phyloP scores from a whole-genome alignment of 1,284 basidiomycete genomes.

The Papiliotrema terrestris region DNA sequence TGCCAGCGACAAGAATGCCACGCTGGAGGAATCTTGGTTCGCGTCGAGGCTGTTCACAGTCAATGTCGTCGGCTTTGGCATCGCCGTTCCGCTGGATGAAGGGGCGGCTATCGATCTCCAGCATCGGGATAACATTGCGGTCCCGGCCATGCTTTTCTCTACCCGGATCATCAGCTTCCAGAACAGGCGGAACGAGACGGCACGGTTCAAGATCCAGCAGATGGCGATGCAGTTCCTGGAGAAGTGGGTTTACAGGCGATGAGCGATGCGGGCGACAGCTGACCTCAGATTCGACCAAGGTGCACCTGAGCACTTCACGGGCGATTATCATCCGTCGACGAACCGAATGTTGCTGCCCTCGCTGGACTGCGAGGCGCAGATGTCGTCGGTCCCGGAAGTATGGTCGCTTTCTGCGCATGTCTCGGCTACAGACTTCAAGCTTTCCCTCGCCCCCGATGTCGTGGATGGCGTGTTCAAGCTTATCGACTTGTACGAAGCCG shows the following conservation, averaged over 20 bases:
- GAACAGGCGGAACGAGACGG: slow-evolving; percentile 70
- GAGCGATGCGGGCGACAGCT: not conserved
- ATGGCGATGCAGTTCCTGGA: slow-evolving; percentile 81
- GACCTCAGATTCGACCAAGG: slow-evolving; percentile 68
- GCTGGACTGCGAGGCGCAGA: slow-evolving; percentile 72
- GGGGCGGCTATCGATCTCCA: slow-evolving; percentile 48
- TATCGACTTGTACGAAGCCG: slow-evolving; percentile 77
- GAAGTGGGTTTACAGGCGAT: slow-evolving; percentile 52
- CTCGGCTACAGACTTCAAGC: slow-evolving; percentile 76
- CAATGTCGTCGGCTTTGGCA: slow-evolving; percentile 66
- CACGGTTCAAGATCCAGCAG: slow-evolving; percentile 65
- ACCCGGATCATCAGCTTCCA: slow-evolving; percentile 69
- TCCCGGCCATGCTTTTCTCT: slow-evolving; percentile 76
- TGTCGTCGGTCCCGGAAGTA: slow-evolving; percentile 57
- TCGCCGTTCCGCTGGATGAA: slow-evolving; percentile 68
- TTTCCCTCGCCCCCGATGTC: slow-evolving; percentile 78
- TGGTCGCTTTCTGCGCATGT: slow-evolving; percentile 66
- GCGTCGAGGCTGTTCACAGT: slow-evolving; percentile 64
- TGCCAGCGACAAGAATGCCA: slow-evolving; percentile 30
- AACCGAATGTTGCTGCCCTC: slow-evolving; percentile 63
- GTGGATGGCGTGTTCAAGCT: slow-evolving; percentile 74
- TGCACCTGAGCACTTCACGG: slow-evolving; percentile 64
- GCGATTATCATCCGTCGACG: slow-evolving; percentile 63
- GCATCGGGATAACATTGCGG: slow-evolving; percentile 37
- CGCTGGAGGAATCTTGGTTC: slow-evolving; percentile 57